Evolutionary conservation across 768 basidiomycete genomes (phyloP).

Genomic region (Hortiboletus campestris): DNA sequence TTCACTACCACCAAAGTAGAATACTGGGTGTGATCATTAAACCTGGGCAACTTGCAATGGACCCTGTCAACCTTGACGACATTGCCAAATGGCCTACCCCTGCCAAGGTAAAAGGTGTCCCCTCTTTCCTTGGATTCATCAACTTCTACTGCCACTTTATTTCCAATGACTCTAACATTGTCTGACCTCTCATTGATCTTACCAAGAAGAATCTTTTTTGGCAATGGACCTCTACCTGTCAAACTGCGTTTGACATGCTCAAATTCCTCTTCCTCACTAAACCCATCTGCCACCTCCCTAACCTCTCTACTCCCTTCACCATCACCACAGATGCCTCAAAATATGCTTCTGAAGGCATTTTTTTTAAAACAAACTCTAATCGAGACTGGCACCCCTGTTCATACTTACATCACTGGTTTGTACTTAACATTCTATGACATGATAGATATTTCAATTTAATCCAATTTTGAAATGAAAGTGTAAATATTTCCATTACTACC

Average conservation of each 20-base stretch:
- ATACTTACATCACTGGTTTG: too few species aligned
- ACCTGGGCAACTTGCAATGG: background rate
- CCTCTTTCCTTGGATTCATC: too few species aligned
- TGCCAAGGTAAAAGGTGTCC: background rate
- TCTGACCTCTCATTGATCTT: conserved; percentile 14
- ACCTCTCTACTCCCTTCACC: too few species aligned
- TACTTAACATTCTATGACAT: background rate
- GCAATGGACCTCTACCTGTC: background rate
- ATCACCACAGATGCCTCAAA: too few species aligned
- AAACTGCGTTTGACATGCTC: background rate
- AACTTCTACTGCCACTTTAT: conserved; percentile 22
- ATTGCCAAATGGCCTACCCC: background rate
- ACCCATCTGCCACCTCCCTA: background rate
- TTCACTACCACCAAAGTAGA: too few species aligned
- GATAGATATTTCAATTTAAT: background rate
- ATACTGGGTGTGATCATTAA: too few species aligned
- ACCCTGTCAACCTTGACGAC: background rate
- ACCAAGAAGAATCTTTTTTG: background rate
- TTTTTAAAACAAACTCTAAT: too few species aligned
- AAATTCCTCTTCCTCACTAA: background rate
- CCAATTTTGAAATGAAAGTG: background rate
- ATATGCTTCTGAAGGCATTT: too few species aligned
- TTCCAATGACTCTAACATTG: conserved; percentile 30
- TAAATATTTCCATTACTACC: background rate
- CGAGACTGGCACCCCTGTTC: too few species aligned